Evolutionary conservation across 2,329 filamentous ascomycete genomes (phyloP).

Genomic region (Neonectria ditissima): DNA sequence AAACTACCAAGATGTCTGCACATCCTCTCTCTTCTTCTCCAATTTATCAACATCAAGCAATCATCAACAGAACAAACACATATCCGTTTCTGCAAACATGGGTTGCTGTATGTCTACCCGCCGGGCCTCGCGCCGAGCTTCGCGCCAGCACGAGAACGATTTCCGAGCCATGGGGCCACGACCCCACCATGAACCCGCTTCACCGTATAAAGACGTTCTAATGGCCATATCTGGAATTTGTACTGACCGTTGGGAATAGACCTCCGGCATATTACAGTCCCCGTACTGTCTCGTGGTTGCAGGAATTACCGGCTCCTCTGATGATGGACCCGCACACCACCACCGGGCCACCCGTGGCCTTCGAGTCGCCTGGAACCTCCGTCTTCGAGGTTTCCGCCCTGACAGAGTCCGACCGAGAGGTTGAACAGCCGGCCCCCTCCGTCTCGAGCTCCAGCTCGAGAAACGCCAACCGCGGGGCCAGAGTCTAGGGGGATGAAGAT

Average conservation of each 20-base stretch:
- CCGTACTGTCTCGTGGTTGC: background rate
- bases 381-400: too few species aligned
- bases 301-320: background rate
- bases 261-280: background rate
- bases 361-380: background rate
- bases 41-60: too few species aligned
- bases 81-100: slow-evolving; percentile 16
- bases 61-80: too few species aligned
- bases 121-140: background rate
- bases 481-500: background rate
- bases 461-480: background rate
- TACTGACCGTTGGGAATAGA: slow-evolving; percentile 3
- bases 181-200: background rate
- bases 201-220: slow-evolving; percentile 9
- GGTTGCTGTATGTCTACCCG: slow-evolving; percentile 20
- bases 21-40: background rate
- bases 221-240: background rate
- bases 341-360: background rate
- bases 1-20: background rate
- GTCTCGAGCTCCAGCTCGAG: slow-evolving; percentile 1
- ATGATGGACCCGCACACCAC: background rate
- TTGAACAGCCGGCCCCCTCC: background rate
- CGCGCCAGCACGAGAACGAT: slow-evolving; percentile 10
- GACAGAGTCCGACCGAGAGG: background rate
- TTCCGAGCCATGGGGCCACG: slow-evolving; percentile 29